phyloP scores from a whole-genome alignment of 768 basidiomycete species.

The Auriculariales sp. region DNA sequence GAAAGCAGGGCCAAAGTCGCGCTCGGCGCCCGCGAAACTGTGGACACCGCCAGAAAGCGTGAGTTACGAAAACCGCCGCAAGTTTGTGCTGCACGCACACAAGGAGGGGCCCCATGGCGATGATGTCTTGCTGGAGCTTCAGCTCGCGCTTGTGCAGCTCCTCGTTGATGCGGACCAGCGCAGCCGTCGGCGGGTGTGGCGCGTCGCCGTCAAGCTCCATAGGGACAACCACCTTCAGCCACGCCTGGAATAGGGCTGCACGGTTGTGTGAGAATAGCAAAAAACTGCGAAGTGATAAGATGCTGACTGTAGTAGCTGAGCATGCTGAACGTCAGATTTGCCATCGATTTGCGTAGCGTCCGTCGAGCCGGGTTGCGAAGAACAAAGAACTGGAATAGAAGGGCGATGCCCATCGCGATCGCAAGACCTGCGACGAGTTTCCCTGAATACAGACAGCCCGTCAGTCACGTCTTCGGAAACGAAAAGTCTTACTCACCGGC shows the following conservation, averaged over 20 bases:
- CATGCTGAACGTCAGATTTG: conserved; percentile 5
- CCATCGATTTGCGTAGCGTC: conserved; percentile 8
- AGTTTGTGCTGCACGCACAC: too few relatives aligned
- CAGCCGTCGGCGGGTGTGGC: conserved; percentile 7
- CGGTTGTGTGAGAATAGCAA: too few relatives aligned
- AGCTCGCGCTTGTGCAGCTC: conserved; percentile 14
- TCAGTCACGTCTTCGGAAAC: background rate
- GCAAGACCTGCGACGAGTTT: conserved; percentile 11
- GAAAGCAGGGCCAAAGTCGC: background rate
- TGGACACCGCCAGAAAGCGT: background rate
- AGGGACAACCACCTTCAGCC: conserved; percentile 7
- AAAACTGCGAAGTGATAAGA: too few relatives aligned
- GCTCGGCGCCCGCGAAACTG: background rate
- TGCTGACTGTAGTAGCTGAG: conserved; percentile 6
- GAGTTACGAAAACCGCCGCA: background rate
- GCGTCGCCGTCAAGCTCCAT: conserved; percentile 7
- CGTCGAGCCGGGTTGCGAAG: conserved; percentile 11
- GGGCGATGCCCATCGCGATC: conserved; percentile 12
- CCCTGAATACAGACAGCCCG: background rate
- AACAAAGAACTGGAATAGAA: conserved; percentile 12
- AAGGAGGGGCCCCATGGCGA: conserved; percentile 11
- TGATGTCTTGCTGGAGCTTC: conserved; percentile 13
- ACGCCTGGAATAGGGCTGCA: conserved; percentile 9
- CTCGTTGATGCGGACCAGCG: conserved; percentile 7
- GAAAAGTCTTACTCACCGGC: background rate